These are phyloP conservation scores for Aspergillus puulaauensis DNA, from an alignment of 2,329 filamentous ascomycete genomes.

Conservation along the genomic window DNA sequence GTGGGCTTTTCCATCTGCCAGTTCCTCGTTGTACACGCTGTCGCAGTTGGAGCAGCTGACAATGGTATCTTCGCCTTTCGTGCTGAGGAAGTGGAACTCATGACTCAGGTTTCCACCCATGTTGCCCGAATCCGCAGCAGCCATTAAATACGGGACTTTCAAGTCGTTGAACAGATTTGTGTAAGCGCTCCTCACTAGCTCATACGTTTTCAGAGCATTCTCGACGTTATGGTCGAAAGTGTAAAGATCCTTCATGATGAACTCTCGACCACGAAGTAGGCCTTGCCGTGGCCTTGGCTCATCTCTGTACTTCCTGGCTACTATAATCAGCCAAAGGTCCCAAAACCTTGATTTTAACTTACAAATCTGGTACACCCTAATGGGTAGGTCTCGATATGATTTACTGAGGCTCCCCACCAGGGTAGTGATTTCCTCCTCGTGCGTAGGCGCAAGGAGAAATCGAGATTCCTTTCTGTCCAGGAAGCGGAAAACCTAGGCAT, in stretches of 20 bases:
- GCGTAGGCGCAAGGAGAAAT: slow-evolving; percentile 84
- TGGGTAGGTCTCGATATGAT: slow-evolving; percentile 82
- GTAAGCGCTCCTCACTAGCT: slow-evolving; percentile 72
- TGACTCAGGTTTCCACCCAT: slow-evolving; percentile 94
- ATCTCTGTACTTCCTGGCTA: slow-evolving; percentile 90
- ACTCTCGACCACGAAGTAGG: slow-evolving; percentile 82
- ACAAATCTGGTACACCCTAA: slow-evolving; percentile 90
- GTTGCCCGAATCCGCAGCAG: slow-evolving; percentile 88
- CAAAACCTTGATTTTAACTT: slow-evolving; percentile 24
- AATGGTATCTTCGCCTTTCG: slow-evolving; percentile 81
- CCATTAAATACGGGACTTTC: slow-evolving; percentile 78
- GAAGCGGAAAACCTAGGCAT: slow-evolving; percentile 70
- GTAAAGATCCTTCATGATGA: slow-evolving; percentile 97
- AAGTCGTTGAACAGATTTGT: slow-evolving; percentile 75
- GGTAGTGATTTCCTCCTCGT: slow-evolving; percentile 92
- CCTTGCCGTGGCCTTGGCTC: slow-evolving; percentile 87
- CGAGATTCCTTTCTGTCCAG: slow-evolving; percentile 72
- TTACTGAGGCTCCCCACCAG: slow-evolving; percentile 71
- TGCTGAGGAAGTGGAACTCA: slow-evolving; percentile 83
- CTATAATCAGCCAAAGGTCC: not conserved
- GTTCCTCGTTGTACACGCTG: slow-evolving; percentile 83
- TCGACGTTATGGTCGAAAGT: slow-evolving; percentile 75
- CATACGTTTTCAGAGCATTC: slow-evolving; percentile 77
- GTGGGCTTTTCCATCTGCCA: slow-evolving; percentile 55
- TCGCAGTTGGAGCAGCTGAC: slow-evolving; percentile 72